Base-by-base conservation (phyloP, 2,329 filamentous ascomycete genomes). In the Paraphaeosphaeria minitans region DNA sequence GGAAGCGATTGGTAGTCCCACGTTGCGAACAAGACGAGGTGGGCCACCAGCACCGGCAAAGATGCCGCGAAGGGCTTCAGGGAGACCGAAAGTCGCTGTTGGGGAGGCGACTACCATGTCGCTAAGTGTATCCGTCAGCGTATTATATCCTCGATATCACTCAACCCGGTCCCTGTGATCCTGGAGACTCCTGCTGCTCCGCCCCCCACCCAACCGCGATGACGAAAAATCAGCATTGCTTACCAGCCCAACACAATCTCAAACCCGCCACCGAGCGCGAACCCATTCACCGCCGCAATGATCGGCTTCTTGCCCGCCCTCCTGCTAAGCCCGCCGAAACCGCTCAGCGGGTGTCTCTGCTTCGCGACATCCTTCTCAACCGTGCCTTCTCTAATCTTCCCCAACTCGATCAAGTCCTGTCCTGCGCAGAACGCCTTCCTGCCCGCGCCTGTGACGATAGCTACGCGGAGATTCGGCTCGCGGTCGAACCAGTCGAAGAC, bases 271-370 rank as follows among this genome's bases (percentile, higher is more conserved):
- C 85, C 85, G 48, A 85, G 75, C 1, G 83, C 83, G 59, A 82
- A 80, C 0, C 85, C 85, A 71, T 87, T 87, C 3, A 86, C 83
- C 2, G 85, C 85, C 9, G 83, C 84, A 68, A 87, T 84, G 47
- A 87, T 79, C 1, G 85, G 85, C 72, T 87, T 87, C 77, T 85
- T 87, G 0, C 87, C 86, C 13, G 73, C 73, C 13, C 87, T 78
- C 42, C 83, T 77, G 42, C 82, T 85, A 14, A 89, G 69, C 0
- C 84, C 86, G 39, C 78, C 81, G 66, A 87, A 85, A 0, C 85
- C 86, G 58, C 70, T 72, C 1, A 76, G 56, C 1, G 83, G 82
- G 61, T 81, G 81, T 47, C 70, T 67, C 66, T 70, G 62, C 47
- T 69, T 52, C 1, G 62, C 69, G 1, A 70, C 66, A 37, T 63